phyloP scores from a whole-genome alignment of 108 stramenopile species.

The Mayamaea pseudoterrestris region DNA sequence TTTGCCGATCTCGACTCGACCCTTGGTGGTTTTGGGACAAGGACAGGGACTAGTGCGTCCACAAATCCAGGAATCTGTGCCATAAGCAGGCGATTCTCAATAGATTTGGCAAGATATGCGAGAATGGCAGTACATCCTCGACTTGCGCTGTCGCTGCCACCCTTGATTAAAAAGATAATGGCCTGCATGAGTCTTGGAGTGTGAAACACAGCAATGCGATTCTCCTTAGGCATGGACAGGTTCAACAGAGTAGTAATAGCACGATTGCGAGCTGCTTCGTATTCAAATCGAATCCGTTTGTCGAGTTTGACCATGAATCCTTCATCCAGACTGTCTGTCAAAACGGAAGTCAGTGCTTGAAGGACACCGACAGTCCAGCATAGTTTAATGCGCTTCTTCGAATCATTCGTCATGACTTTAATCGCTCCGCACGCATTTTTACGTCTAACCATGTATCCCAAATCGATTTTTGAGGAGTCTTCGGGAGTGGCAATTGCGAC shows the following conservation, averaged over 20 bases:
- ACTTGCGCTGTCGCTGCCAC: constrained; percentile 32
- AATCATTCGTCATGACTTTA: constrained; percentile 54
- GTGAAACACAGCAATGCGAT: constrained; percentile 58
- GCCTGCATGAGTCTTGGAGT: constrained; percentile 43
- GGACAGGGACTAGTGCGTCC: constrained; percentile 32
- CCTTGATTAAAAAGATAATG: constrained; percentile 26
- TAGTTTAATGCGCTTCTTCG: constrained; percentile 39
- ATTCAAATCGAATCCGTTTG: constrained; percentile 26
- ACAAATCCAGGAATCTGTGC: constrained; percentile 45
- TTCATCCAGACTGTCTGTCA: constrained; percentile 32
- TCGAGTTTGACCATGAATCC: constrained; percentile 24
- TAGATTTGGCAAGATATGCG: constrained; percentile 45
- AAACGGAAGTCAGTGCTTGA: constrained; percentile 47
- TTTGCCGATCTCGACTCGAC: neutral
- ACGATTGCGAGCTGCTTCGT: constrained; percentile 44
- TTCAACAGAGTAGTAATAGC: constrained; percentile 47
- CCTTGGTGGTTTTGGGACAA: constrained; percentile 18
- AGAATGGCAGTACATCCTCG: constrained; percentile 51
- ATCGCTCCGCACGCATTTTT: constrained; percentile 81
- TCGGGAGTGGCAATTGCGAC: constrained; percentile 25
- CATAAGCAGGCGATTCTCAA: constrained; percentile 48
- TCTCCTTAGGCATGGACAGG: constrained; percentile 42
- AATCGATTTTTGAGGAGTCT: constrained; percentile 17
- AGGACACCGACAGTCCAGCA: constrained; percentile 72
- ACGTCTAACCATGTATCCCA: constrained; percentile 56